These are phyloP conservation scores for Tylopilus sp. DNA, from an alignment of 1,284 basidiomycete genomes.

Conservation along the genomic window DNA sequence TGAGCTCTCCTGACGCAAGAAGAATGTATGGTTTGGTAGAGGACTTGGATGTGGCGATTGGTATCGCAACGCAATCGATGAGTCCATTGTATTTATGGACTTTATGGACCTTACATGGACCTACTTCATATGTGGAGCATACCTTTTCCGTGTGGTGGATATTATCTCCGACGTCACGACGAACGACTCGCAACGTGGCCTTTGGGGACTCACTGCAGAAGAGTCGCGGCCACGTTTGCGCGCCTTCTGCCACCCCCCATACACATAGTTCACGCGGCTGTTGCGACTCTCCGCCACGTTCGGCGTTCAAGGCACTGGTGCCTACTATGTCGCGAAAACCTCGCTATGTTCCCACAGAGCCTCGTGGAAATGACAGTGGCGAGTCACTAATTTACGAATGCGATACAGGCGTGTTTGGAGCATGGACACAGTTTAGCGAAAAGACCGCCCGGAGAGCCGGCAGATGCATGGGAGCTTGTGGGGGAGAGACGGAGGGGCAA, in stretches of 20 bases:
- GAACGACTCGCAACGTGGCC: conserved; percentile 4
- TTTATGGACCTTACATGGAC: not conserved
- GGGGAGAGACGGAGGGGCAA: not conserved
- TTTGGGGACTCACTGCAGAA: not conserved
- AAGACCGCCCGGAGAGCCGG: conserved; percentile 7
- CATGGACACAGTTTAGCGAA: conserved; percentile 22
- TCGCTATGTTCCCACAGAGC: conserved; percentile 21
- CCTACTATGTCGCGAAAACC: conserved; percentile 4
- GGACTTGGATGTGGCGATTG: conserved; percentile 10
- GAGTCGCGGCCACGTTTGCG: conserved; percentile 14
- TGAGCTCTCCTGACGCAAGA: conserved; percentile 5
- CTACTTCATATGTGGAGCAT: conserved; percentile 2
- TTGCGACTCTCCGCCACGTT: conserved; percentile 14
- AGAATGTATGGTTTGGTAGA: conserved; percentile 1
- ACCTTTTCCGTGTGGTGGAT: conserved; percentile 18
- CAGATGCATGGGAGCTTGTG: conserved; percentile 4
- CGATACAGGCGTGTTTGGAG: conserved; percentile 21
- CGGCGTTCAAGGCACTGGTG: conserved; percentile 1
- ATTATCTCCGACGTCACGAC: conserved; percentile 18
- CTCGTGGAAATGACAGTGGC: conserved; percentile 14
- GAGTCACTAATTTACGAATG: too few relatives aligned
- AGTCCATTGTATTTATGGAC: conserved; percentile 27
- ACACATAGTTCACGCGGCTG: conserved; percentile 3
- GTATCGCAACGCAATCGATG: not conserved
- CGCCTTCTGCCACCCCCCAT: not conserved